Percentiles rank a stretch among this genome's conserved stretches.
Conservation (phyloP, 345 rosid genomes). For the Trapa bicornis region DNA sequence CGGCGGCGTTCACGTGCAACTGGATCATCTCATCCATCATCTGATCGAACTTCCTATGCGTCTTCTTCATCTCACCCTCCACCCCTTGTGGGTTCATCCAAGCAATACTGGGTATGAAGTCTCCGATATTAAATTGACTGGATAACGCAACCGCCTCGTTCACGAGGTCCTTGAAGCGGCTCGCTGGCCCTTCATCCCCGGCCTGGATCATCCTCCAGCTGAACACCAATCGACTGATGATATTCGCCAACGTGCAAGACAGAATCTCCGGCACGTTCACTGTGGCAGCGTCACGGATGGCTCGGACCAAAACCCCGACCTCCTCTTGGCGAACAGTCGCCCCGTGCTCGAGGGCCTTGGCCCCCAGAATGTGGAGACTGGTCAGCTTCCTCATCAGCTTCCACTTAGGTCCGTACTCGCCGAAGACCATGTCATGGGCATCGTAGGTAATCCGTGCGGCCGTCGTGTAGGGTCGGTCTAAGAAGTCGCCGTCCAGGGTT, state of each 20-base stretch:
- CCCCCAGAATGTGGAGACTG: slow-evolving; percentile 1
- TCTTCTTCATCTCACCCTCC: slow-evolving; percentile 36
- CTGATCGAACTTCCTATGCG: slow-evolving; percentile 34
- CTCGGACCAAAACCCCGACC: slow-evolving; percentile 34
- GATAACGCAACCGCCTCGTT: slow-evolving; percentile 47
- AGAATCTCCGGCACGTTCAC: slow-evolving; percentile 40
- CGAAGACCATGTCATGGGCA: not conserved
- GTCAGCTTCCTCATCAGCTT: slow-evolving; percentile 5
- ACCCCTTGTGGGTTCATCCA: slow-evolving; percentile 66
- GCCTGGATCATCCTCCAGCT: slow-evolving; percentile 16
- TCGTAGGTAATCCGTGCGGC: not conserved
- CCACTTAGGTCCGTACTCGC: not conserved
- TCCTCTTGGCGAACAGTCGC: slow-evolving; percentile 36
- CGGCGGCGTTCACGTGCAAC: slow-evolving; percentile 23
- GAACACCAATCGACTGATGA: slow-evolving; percentile 35
- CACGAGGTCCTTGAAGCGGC: slow-evolving; percentile 48
- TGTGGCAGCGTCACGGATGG: slow-evolving; percentile 18
- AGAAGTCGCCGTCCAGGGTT: slow-evolving; percentile 44
- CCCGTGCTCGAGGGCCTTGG: not conserved
- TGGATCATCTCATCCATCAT: slow-evolving; percentile 34
- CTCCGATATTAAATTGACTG: slow-evolving; percentile 41
- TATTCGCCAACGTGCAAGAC: slow-evolving; percentile 37
- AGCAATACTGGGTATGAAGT: slow-evolving; percentile 41
- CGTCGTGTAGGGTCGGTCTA: slow-evolving; percentile 32
- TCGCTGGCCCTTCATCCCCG: slow-evolving; percentile 21